These are phyloP conservation scores for Podaxis sp. DNA, from an alignment of 768 basidiomycete species.

Conservation along the genomic window DNA sequence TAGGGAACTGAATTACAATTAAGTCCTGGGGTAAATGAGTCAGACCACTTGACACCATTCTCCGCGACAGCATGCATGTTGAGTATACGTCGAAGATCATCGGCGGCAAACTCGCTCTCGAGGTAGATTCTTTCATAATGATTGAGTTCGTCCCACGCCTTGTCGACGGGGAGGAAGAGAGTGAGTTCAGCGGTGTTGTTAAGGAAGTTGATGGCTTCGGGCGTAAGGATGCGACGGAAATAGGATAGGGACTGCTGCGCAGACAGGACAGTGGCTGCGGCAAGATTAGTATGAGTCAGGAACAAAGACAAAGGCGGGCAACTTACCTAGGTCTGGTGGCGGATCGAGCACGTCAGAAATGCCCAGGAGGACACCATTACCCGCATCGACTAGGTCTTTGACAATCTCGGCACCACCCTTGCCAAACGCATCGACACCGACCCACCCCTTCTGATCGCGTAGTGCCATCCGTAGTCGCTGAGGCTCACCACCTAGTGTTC, in stretches of 20 bases:
- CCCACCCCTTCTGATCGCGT: slow-evolving; percentile 45
- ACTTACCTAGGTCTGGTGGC: slow-evolving; percentile 73
- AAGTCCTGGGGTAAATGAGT: slow-evolving; percentile 49
- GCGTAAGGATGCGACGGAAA: slow-evolving; percentile 68
- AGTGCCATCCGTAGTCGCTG: slow-evolving; percentile 73
- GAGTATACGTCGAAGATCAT: slow-evolving; percentile 76
- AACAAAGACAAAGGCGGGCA: background rate
- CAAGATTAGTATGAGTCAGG: slow-evolving; percentile 10
- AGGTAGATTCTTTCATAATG: slow-evolving; percentile 82
- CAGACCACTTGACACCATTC: slow-evolving; percentile 62
- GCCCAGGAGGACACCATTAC: slow-evolving; percentile 79
- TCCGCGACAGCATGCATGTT: slow-evolving; percentile 72
- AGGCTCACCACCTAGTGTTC: slow-evolving; percentile 75
- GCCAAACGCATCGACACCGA: slow-evolving; percentile 80
- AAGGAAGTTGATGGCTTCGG: slow-evolving; percentile 53
- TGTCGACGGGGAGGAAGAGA: slow-evolving; percentile 83
- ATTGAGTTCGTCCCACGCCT: slow-evolving; percentile 80
- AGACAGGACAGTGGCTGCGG: slow-evolving; percentile 57
- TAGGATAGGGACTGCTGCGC: slow-evolving; percentile 65
- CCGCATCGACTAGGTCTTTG: slow-evolving; percentile 53
- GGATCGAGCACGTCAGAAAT: slow-evolving; percentile 71
- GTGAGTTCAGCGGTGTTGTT: slow-evolving; percentile 74
- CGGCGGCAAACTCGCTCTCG: slow-evolving; percentile 81
- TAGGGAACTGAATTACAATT: slow-evolving; percentile 45
- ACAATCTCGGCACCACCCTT: slow-evolving; percentile 68